Evolutionary conservation across 1,284 basidiomycete species (phyloP), one percentile per base, ranked within the genome.

Genomic region (Waitea zeae): DNA sequence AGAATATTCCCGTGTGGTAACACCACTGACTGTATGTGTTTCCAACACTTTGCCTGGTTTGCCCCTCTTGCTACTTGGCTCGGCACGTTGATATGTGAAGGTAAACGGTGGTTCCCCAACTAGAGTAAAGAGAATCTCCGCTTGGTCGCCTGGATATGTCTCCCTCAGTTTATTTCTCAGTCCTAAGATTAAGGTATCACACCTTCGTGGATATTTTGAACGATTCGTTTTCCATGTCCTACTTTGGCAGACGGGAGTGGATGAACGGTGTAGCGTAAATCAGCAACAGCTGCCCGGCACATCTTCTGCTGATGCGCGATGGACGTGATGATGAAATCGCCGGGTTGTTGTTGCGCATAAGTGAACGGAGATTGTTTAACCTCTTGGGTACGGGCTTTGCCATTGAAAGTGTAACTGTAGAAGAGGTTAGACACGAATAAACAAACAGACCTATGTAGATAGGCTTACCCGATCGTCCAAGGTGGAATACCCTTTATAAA

Each of bases 401-500:
- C 74, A 42, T 87, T 79, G 53, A 90, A 73, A 31, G 74, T 71
- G 54, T 95, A 90, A 38, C 83, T 87, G 39, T 2, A 7, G 38
- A 19, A 17, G 31, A 33, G 12, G 35, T 22, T 30, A 41, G 44
- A 33, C n/a, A n/a, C n/a, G n/a, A n/a, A n/a, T n/a, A n/a, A n/a
- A n/a, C n/a, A n/a, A n/a, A n/a, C n/a, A n/a, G n/a, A n/a, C n/a
- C n/a, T n/a, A n/a, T n/a, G n/a, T n/a, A n/a, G n/a, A n/a, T n/a
- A n/a, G 11, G 58, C 71, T 36, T 46, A 90, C 75, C 77, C 76
- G 38, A 98, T 75, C 4, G 76, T 80, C 90, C 93, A 98, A 2
- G 93, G 92, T n/a, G 92, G 77, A 31, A 75, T 84, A 35, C 93
- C 93, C n/a, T n/a, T n/a, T n/a, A n/a, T n/a, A n/a, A n/a, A n/a